Base-by-base conservation (phyloP, 495 filamentous ascomycete genomes). In the Rhypophila decipiens region DNA sequence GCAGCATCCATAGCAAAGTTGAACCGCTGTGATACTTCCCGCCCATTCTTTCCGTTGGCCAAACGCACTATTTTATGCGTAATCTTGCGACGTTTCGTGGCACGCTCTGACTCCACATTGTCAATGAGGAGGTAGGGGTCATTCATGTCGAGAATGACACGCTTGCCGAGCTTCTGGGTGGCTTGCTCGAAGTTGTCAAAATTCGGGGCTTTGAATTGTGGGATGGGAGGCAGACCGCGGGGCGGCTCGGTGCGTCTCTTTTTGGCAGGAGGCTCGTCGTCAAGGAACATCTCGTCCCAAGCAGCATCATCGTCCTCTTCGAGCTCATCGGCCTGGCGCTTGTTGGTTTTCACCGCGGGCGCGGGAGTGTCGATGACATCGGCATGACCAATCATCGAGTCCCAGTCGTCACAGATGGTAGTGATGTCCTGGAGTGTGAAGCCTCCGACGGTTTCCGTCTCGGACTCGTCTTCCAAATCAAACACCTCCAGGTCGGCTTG, bases 1-100 rank as follows among this genome's bases (percentile, higher is more conserved):
- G 89, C 90, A 38, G 88, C 84, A 57, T 99, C 93, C 49, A 95
- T 96, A 22, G 91, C 95, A 41, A 95, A 86, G 63, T 97, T 96
- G 75, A 95, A 97, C 19, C 90, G 78, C 51, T 83, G 76, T 21
- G 74, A 79, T n/a, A 94, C 66, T 40, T 80, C 73, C 22, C 75
- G 78, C 18, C 74, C 73, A 13, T 82, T 58, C 24, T 70, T 70
- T 9, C 77, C 75, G 37, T 73, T 76, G 9, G 70, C 72, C 63
- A 79, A 69, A 19, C 80, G 73, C 45, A 77, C 78, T 42, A 73
- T 63, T 52, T 70, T 73, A 49, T 68, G 65, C 38, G 69, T 64
- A 5, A 63, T 36, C 50, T 68, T 72, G 13, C 65, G 63, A 8
- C 68, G 59, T 34, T 76, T 68, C n/a, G 76, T 53, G 2, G 76